Evolutionary conservation across 768 basidiomycete genomes (phyloP).

Genomic region (Mycena rebaudengoi): DNA sequence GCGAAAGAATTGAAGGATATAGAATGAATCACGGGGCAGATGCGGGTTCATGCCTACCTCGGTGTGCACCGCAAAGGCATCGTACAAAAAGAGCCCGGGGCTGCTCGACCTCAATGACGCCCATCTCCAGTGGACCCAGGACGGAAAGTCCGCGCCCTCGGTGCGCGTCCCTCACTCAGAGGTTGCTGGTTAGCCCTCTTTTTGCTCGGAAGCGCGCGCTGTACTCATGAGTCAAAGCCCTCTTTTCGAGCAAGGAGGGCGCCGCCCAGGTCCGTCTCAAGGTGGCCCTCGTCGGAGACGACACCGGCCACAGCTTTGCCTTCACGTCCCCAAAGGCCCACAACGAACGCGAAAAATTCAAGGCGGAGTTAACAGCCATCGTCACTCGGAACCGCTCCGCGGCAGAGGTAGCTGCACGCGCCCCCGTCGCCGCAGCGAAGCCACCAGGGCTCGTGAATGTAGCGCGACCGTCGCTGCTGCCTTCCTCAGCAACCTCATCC

Average conservation of each 20-base stretch:
- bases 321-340: conserved; percentile 77
- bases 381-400: conserved; percentile 75
- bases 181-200: conserved; percentile 60
- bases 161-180: conserved; percentile 70
- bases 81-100: conserved; percentile 86
- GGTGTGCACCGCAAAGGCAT: conserved; percentile 77
- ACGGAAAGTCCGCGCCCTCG: conserved; percentile 69
- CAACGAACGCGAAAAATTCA: conserved; percentile 83
- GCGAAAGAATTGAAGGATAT: conserved; percentile 34
- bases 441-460: conserved; percentile 34
- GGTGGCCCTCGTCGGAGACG: conserved; percentile 72
- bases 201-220: conserved; percentile 1
- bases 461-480: conserved; percentile 36
- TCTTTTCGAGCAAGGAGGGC: conserved; percentile 89
- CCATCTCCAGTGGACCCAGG: conserved; percentile 83
- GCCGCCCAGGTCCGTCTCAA: conserved; percentile 83
- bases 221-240: conserved; percentile 53
- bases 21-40: not conserved
- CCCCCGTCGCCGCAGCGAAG: conserved; percentile 36
- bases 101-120: conserved; percentile 77
- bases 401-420: conserved; percentile 40
- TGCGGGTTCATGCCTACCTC: conserved; percentile 63
- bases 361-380: conserved; percentile 78
- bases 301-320: conserved; percentile 83
- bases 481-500: conserved; percentile 47